Base-by-base conservation (phyloP, 192 early-diverging fungal species). In the Mortierella antarctica region DNA sequence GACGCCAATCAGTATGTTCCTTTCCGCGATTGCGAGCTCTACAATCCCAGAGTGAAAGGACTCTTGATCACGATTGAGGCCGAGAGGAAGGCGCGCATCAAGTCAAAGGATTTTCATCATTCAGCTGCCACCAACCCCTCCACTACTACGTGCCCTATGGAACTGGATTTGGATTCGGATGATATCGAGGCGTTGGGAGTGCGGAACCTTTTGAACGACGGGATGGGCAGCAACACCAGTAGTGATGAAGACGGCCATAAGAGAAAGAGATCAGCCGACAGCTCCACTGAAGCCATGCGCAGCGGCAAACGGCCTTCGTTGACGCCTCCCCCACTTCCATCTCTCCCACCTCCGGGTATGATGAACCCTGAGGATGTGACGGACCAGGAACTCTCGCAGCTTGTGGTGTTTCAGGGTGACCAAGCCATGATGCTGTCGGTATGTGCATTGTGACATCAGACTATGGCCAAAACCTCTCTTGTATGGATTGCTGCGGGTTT, bases 1-100 rank as follows among this genome's bases (percentile, higher is more conserved):
- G 85, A 94, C 18, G 73, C 83, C 5, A 64, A 88, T 45, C 77
- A 72, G 42, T 89, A 89, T 57, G 87, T 86, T 10, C 71, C 85
- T 6, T 86, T 92, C 55, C 67, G 70, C 39, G 52, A 67, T 17
- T 67, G 49, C 6, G 77, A 72, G 5, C 65, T 71, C 14, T 80
- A 72, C 46, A 11, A 80, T 21, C 77, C 77, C 39, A 46, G 77
- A 63, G 77, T 80, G 20, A 80, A 68, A 41, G 77, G 77, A 6
- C 48, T 80, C 0, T 31, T 80, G 70, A 80, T 80, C 48, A 80
- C 77, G 0, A 71, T 80, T 63, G 54, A 39, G 3, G 77, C 70
- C 17, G 77, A 80, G 14, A 62, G 50, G 55, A 80, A 53, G 51
- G 53, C 53, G 15, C 53, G 62, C 17, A 70, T 61, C 40, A 72